phyloP scores from a whole-genome alignment of 371 early-diverging fungal genomes.

The Syncephalastrum contaminatum region DNA sequence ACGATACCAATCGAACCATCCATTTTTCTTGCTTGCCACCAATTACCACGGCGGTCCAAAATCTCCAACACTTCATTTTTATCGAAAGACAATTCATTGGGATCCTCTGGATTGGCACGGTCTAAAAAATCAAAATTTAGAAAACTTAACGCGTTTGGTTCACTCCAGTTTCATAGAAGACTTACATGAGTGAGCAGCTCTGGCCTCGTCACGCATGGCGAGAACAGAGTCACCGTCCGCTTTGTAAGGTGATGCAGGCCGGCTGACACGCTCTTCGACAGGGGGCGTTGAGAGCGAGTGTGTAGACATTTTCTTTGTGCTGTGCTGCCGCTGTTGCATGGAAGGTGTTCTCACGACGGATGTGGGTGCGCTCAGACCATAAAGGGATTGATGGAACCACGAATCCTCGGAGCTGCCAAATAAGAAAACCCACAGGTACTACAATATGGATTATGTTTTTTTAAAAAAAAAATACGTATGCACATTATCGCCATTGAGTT shows the following conservation, averaged over 20 bases:
- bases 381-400: constrained; percentile 29
- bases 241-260: too few relatives aligned
- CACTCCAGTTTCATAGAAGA: neutral
- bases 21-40: constrained; percentile 91
- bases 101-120: constrained; percentile 85
- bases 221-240: too few relatives aligned
- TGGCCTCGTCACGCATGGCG: constrained; percentile 1
- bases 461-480: neutral
- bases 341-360: neutral
- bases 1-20: constrained; percentile 89
- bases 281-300: too few relatives aligned
- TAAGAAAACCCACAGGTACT: constrained; percentile 71
- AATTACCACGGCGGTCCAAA: constrained; percentile 87
- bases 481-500: neutral
- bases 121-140: constrained; percentile 32
- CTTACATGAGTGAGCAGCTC: constrained; percentile 8
- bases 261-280: too few relatives aligned
- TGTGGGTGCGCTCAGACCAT: constrained; percentile 4
- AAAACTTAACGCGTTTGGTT: neutral
- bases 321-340: neutral
- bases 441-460: constrained; percentile 4
- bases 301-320: too few relatives aligned
- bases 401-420: constrained; percentile 72
- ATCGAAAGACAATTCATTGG: constrained; percentile 83
- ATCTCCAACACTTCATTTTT: constrained; percentile 87